These are phyloP conservation scores for Pascua guehoae DNA, from an alignment of 1,284 basidiomycete species.

Conservation along the genomic window DNA sequence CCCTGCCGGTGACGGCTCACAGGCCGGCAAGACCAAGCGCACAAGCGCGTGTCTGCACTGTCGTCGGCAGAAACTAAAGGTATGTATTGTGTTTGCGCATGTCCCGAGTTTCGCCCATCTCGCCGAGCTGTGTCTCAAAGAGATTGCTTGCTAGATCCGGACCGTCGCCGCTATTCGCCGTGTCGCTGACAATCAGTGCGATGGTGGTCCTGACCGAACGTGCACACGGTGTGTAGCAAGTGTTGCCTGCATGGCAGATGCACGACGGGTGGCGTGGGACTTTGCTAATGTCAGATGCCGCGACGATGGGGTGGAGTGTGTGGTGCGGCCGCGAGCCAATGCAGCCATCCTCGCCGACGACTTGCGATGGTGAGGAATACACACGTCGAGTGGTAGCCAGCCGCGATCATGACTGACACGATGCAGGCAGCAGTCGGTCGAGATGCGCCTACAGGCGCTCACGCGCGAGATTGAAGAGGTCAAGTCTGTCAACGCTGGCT, in stretches of 20 bases:
- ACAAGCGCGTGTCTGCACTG: slow-evolving; percentile 20
- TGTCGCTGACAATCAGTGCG: slow-evolving; percentile 12
- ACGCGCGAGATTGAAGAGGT: slow-evolving; percentile 10
- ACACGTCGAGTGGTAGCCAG: no score
- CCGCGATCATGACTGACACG: background rate
- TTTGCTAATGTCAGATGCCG: slow-evolving; percentile 8
- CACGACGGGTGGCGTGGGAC: no score
- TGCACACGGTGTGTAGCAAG: slow-evolving; percentile 10
- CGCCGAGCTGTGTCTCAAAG: no score
- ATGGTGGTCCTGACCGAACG: slow-evolving; percentile 7
- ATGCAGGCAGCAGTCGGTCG: slow-evolving; percentile 17
- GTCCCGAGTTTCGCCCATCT: no score
- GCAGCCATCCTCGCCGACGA: slow-evolving; percentile 20
- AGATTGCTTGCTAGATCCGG: no score
- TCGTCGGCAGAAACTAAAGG: slow-evolving; percentile 21
- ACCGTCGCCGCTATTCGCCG: no score
- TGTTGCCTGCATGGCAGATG: background rate
- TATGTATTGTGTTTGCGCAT: slow-evolving; percentile 1
- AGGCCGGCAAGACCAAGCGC: slow-evolving; percentile 5
- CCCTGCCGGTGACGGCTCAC: background rate
- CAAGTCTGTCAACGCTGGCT: slow-evolving; percentile 11
- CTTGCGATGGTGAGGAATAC: slow-evolving; percentile 12
- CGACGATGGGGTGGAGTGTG: slow-evolving; percentile 18
- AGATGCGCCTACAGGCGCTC: slow-evolving; percentile 9
- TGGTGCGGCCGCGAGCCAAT: slow-evolving; percentile 18